Evolutionary conservation across 306 rosid species (phyloP).

Genomic region (Malus sieversii): DNA sequence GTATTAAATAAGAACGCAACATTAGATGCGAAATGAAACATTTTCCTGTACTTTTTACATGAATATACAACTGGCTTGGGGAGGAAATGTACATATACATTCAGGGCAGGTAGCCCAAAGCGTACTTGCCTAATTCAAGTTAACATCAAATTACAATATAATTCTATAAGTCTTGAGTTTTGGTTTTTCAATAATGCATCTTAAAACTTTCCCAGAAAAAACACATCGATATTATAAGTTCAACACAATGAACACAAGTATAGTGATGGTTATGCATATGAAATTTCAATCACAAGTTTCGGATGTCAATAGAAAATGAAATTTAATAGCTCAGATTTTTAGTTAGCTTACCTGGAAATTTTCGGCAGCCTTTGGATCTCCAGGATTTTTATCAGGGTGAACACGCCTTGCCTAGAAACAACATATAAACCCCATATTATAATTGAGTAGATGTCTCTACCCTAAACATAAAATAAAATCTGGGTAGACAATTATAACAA

Average conservation of each 20-base stretch:
- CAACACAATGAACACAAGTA: background rate
- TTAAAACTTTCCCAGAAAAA: background rate
- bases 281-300: background rate
- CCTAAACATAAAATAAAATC: background rate
- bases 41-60: background rate
- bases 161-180: background rate
- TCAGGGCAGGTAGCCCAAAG: background rate
- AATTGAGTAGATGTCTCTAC: background rate
- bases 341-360: slow-evolving; percentile 66
- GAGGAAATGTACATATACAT: background rate
- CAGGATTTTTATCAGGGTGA: slow-evolving; percentile 96
- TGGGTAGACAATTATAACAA: background rate
- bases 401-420: slow-evolving; percentile 70
- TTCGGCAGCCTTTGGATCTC: slow-evolving; percentile 83
- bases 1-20: background rate
- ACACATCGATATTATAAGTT: background rate
- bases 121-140: background rate
- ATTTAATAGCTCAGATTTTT: background rate
- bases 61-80: background rate
- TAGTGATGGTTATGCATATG: background rate
- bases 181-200: background rate
- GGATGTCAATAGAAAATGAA: background rate
- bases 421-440: background rate
- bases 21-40: background rate
- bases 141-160: background rate